Evolutionary conservation across 805 yeast species (phyloP), one percentile per base, ranked within the genome.

Genomic region (Kodamaea restingae): DNA sequence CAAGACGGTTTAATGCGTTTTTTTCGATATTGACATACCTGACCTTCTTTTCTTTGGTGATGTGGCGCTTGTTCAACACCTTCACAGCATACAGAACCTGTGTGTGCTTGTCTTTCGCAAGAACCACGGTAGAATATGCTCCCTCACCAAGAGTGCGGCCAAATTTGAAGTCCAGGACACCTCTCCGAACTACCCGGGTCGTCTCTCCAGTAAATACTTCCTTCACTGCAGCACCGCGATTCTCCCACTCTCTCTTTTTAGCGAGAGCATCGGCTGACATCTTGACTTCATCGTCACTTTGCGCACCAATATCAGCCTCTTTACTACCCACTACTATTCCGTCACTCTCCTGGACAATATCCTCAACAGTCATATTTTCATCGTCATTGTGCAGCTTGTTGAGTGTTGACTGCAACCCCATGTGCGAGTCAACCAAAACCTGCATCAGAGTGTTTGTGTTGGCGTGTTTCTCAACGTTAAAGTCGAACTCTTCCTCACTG

Each of bases 21-120:
- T 85, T 85, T 54, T 85, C 95, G 39, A 85, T 82, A 54, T 83
- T 84, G 35, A 85, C 95, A 56, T 85, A 85, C 54, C 85, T 84
- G 22, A 84, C 93, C 53, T 85, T 85, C 58, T 84, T 85, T 54
- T 85, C 95, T 47, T 77, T 80, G 39, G 85, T 84, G 36, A 85
- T 78, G 54, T 85, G 91, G 41, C 83, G 72, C 55, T 85, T 85
- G 56, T 81, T 88, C 40, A 85, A 62, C 3, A 84, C 76, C 55
- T 85, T 85, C 8, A 85, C 81, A 1, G 95, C 95, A 56, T 80
- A 85, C 63, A 78, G 60, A 55, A 70, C 60, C 58, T 74, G 32
- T 70, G 78, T 39, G 72, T 65, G 55, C 66, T 73, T 42, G 75
- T 82, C 52, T 59, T 55, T 76, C 7, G 70, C 74, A 10, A 67